These are phyloP conservation scores for Elsinoe perseae DNA, from an alignment of 2,329 filamentous ascomycete genomes.

Conservation along the genomic window DNA sequence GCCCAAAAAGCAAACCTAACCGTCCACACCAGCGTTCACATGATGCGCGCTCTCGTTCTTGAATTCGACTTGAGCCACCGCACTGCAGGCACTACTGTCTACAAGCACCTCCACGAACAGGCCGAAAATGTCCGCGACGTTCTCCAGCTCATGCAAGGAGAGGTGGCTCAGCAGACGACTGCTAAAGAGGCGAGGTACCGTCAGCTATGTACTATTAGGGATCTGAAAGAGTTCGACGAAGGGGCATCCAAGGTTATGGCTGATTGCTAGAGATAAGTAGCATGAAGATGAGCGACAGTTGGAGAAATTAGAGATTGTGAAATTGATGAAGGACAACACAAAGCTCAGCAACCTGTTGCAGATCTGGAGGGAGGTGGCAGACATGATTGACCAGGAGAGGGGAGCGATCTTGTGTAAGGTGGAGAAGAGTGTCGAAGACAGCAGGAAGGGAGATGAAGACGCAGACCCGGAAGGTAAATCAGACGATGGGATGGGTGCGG, in stretches of 20 bases:
- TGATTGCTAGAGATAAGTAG: neutral
- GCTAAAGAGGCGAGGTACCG: neutral
- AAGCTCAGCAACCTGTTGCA: constrained; percentile 44
- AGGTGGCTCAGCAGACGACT: neutral
- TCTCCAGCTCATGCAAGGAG: neutral
- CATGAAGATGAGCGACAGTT: neutral
- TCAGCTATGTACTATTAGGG: neutral
- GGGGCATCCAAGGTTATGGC: neutral
- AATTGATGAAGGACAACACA: constrained; percentile 52
- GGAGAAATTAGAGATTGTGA: constrained; percentile 45
- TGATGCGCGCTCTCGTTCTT: neutral
- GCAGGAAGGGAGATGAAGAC: neutral
- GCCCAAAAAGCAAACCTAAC: neutral
- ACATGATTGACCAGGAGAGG: constrained; percentile 33
- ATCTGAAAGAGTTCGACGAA: neutral
- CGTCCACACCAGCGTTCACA: neutral
- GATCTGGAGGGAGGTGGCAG: constrained; percentile 16
- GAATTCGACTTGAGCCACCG: neutral
- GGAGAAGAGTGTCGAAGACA: neutral
- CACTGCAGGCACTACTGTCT: neutral
- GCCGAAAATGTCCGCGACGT: neutral
- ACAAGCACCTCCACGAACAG: neutral
- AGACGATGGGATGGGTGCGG: too few relatives aligned
- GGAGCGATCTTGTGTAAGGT: constrained; percentile 11
- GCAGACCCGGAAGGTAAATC: neutral